A percentile compares a stretch with the other conserved stretches of the same genome.
phyloP scores from a whole-genome alignment of 768 basidiomycete species.

The Lyophyllum decastes region DNA sequence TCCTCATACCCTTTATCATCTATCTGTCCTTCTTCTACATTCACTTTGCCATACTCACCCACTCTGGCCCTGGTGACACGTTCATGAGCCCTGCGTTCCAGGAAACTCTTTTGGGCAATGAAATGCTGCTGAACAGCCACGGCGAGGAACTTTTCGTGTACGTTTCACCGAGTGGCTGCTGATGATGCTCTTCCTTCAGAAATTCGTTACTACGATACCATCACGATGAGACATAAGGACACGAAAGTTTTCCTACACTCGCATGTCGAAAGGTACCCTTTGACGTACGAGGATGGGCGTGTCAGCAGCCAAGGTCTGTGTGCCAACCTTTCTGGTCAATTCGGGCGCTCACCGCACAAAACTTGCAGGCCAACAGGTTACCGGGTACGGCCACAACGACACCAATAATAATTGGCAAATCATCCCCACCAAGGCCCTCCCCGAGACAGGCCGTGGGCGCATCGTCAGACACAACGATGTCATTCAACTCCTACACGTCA shows the following conservation, averaged over 20 bases:
- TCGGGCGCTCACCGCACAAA: background rate
- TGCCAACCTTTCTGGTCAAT: background rate
- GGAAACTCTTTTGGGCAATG: slow-evolving; percentile 90
- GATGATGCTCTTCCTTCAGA: slow-evolving; percentile 50
- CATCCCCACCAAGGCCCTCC: slow-evolving; percentile 92
- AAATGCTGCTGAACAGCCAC: slow-evolving; percentile 88
- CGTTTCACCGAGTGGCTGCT: background rate
- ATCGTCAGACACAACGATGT: slow-evolving; percentile 89
- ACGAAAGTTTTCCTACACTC: slow-evolving; percentile 95
- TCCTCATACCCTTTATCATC: slow-evolving; percentile 83
- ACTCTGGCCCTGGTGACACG: slow-evolving; percentile 89
- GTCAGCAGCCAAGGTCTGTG: slow-evolving; percentile 84
- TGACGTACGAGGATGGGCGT: slow-evolving; percentile 94
- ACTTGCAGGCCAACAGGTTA: slow-evolving; percentile 85
- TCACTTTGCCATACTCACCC: slow-evolving; percentile 85
- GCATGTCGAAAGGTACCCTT: slow-evolving; percentile 86
- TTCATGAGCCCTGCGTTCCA: slow-evolving; percentile 99
- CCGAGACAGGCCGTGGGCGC: slow-evolving; percentile 90
- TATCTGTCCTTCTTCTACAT: slow-evolving; percentile 97
- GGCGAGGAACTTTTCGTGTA: slow-evolving; percentile 46
- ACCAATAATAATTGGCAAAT: slow-evolving; percentile 96
- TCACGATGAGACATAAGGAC: slow-evolving; percentile 89
- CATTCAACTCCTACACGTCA: slow-evolving; percentile 86
- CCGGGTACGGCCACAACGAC: slow-evolving; percentile 93
- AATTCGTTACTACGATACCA: slow-evolving; percentile 87